Base-by-base conservation (phyloP, 2,329 filamentous ascomycete species). In the Teratosphaeria epicoccoides region DNA sequence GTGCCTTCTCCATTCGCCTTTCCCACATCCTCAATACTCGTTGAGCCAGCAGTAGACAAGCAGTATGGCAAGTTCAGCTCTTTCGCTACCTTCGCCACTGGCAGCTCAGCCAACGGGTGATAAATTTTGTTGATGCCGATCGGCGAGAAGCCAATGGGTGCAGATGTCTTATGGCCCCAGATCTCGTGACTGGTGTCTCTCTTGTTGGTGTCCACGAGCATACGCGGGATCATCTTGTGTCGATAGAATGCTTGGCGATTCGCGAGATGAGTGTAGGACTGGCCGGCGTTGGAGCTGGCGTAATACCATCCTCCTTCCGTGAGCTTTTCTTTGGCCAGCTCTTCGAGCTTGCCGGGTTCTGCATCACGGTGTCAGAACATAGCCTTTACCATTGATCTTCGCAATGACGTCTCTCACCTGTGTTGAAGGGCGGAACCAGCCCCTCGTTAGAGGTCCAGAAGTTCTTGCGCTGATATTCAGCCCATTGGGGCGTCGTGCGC, bases 41-140 rank as follows among this genome's bases (percentile, higher is more conserved):
- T 73, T 40, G 70, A 76, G 0, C 77, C 78, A 0, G 80, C 81
- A 0, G 80, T 82, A 23, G 73, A 77, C 24, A 84, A 70, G 52
- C 73, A 79, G 62, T 83, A 83, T 1, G 78, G 76, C 1, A 84
- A 64, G 22, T 77, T 76, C 2, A 83, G 66, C 56, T 82, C 78
- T n/a, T 73, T 72, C 0, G 80, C 80, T 0, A 80, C 78, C 52
- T 74, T 76, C 9, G 81, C 79, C 1, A 83, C 80, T 0, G 78
- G 73, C 0, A 81, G 62, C 61, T 85, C 82, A 37, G 77, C 81
- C 0, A 67, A 62, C 0, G 74, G 72, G 58, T 84, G 73, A 67
- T 83, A 84, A 58, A 84, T 84, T 55, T 78, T 77, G 68, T 84
- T 83, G 58, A 84, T 83, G 4, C 81, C 81, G 24, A 84, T 76